These are phyloP conservation scores for Sclerotinia borealis DNA, from an alignment of 2,329 filamentous ascomycete genomes.

Conservation along the genomic window DNA sequence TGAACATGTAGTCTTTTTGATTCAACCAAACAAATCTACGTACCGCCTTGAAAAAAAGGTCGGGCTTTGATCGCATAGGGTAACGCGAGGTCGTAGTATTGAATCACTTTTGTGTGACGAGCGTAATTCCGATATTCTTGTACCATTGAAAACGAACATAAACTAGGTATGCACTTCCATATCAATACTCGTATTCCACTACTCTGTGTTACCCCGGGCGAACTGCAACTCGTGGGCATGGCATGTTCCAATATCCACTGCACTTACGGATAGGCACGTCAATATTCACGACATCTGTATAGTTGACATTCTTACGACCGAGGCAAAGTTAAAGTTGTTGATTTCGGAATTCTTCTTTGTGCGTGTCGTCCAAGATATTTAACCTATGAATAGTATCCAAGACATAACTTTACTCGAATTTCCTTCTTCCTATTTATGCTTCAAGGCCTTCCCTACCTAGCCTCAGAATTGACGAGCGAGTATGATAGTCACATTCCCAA, in stretches of 20 bases:
- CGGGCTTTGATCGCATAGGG: background rate
- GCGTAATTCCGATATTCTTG: background rate
- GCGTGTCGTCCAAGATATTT: background rate
- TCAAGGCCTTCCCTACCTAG: background rate
- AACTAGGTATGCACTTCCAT: background rate
- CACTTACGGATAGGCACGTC: background rate
- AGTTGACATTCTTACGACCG: background rate
- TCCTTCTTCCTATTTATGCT: background rate
- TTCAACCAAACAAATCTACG: background rate
- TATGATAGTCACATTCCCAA: background rate
- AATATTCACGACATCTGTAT: background rate
- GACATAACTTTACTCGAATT: background rate
- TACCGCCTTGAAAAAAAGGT: background rate
- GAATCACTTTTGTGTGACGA: background rate
- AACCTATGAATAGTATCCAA: background rate
- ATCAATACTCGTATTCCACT: background rate
- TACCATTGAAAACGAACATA: background rate
- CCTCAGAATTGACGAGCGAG: background rate
- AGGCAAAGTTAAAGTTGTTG: background rate
- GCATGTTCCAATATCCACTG: slow-evolving; percentile 2
- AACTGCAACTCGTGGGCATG: slow-evolving; percentile 1
- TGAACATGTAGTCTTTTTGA: background rate
- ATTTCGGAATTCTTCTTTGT: background rate
- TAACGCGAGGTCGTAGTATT: background rate
- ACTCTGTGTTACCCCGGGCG: background rate